Base-by-base conservation (phyloP, 2,329 filamentous ascomycete genomes). In the Stachybotrys echinatus region DNA sequence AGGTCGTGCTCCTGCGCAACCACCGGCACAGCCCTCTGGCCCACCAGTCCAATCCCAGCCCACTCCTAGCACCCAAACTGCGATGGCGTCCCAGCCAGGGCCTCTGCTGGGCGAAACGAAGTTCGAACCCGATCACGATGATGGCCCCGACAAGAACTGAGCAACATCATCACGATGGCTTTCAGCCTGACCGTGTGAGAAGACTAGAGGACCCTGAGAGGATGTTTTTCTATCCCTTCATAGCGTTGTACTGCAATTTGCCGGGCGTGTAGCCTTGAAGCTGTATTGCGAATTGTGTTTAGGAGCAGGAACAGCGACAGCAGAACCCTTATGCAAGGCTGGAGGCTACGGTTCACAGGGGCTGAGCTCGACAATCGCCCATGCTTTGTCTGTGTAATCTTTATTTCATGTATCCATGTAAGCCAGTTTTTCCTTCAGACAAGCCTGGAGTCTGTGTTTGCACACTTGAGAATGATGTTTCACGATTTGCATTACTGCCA, bases 41-140 rank as follows among this genome's bases (percentile, higher is more conserved):
- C 77, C 81, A 8, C 77, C 78, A 4, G 74, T 84, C 21, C 76
- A 81, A 54, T 76, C 71, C 40, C 83, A 79, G 65, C 81, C 74
- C 42, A 77, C 74, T 61, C 71, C 74, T 44, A 79, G 67, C 55
- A 76, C 72, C 14, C 81, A 78, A 65, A 81, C 78, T 19, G 74
- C 77, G 34, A 84, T 83, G 79, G 77, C 75, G 23, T 75, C 77
- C 38, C 71, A 77, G 49, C 72, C 75, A 2, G 71, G 74, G 5
- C 68, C 72, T 17, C 76, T 87, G 74, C 66, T 89, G 18, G 85
- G 85, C 20, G 85, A 87, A 66, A 89, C 85, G 31, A 86, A 74
- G 59, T 88, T 88, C 60, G 80, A 83, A 22, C 84, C 85, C 2
- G 85, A 89, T 42, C 73, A 83, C 49, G 77, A 83, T 49, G 52